phyloP scores from a whole-genome alignment of 2,329 filamentous ascomycete genomes.

The Gaeumannomyces tritici region DNA sequence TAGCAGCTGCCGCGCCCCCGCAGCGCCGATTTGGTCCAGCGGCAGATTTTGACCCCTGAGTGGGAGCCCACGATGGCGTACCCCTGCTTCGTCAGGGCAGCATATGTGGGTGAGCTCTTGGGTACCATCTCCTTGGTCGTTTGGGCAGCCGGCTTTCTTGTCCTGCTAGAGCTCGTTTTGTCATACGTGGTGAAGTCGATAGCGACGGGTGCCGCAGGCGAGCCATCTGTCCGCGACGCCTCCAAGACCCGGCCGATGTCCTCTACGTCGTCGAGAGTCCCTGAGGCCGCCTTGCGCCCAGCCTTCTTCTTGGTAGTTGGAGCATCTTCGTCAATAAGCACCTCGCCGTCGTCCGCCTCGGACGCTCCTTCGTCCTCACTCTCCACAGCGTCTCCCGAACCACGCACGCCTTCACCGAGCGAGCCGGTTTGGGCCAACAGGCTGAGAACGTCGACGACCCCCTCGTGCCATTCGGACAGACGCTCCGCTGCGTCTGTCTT shows the following conservation, averaged over 20 bases:
- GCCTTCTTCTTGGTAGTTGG: constrained; percentile 25
- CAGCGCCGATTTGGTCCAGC: constrained; percentile 95
- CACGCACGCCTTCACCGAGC: constrained; percentile 57
- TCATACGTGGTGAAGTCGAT: constrained; percentile 79
- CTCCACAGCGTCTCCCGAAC: constrained; percentile 75
- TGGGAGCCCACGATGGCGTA: constrained; percentile 94
- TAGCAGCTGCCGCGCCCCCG: constrained; percentile 93
- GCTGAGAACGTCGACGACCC: constrained; percentile 61
- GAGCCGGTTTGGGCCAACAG: constrained; percentile 51
- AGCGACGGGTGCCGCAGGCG: constrained; percentile 48
- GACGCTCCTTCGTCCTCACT: constrained; percentile 70
- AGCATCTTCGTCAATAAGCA: constrained; percentile 37
- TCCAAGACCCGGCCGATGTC: constrained; percentile 64
- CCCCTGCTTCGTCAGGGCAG: constrained; percentile 87
- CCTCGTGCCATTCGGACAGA: constrained; percentile 68
- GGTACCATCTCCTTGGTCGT: constrained; percentile 88
- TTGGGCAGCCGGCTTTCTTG: constrained; percentile 31
- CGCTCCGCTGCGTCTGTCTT: constrained; percentile 61
- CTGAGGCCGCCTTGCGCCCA: not conserved
- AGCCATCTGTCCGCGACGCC: constrained; percentile 27
- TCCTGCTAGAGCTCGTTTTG: constrained; percentile 30
- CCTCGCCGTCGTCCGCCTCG: constrained; percentile 50
- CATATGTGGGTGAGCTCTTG: constrained; percentile 77
- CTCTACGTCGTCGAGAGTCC: constrained; percentile 66
- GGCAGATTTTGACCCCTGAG: constrained; percentile 94